Conservation (phyloP, 2,329 filamentous ascomycete genomes). For the Scedosporium dehoogii region DNA sequence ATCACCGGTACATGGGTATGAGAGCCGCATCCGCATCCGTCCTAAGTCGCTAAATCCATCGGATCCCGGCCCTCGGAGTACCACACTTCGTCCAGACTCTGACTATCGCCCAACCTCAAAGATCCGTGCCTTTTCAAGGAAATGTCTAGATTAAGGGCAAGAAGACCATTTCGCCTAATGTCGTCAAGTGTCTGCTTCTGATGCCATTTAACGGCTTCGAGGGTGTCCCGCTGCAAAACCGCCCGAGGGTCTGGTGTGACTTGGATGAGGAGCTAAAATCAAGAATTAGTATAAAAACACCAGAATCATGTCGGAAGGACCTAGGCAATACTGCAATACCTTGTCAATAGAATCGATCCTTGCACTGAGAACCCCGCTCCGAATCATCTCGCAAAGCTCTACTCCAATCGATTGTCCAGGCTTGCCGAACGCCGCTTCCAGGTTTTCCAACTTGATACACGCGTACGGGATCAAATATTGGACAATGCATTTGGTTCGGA, state of each 20-base stretch:
- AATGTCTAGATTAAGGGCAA: slow-evolving; percentile 56
- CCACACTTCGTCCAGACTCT: slow-evolving; percentile 22
- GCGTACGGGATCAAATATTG: slow-evolving; percentile 91
- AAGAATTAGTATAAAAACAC: slow-evolving; percentile 10
- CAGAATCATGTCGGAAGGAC: neutral
- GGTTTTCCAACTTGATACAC: slow-evolving; percentile 68
- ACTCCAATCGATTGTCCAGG: slow-evolving; percentile 53
- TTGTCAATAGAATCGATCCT: slow-evolving; percentile 77
- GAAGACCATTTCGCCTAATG: slow-evolving; percentile 66
- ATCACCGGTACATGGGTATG: neutral
- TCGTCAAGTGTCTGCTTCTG: slow-evolving; percentile 67
- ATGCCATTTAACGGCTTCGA: slow-evolving; percentile 60
- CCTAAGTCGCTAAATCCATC: slow-evolving; percentile 3
- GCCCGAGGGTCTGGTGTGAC: slow-evolving; percentile 56
- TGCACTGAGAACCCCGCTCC: slow-evolving; percentile 59
- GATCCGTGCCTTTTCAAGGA: slow-evolving; percentile 13
- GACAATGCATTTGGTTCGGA: slow-evolving; percentile 84
- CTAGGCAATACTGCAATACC: slow-evolving; percentile 27
- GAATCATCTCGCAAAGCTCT: slow-evolving; percentile 74
- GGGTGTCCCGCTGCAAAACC: slow-evolving; percentile 58
- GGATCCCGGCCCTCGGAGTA: slow-evolving; percentile 17
- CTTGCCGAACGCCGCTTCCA: slow-evolving; percentile 66
- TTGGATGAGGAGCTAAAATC: slow-evolving; percentile 56
- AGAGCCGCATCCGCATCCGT: neutral
- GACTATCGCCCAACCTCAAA: slow-evolving; percentile 5